phyloP scores from a whole-genome alignment of 495 filamentous ascomycete genomes.

The Cairneyella variabilis region DNA sequence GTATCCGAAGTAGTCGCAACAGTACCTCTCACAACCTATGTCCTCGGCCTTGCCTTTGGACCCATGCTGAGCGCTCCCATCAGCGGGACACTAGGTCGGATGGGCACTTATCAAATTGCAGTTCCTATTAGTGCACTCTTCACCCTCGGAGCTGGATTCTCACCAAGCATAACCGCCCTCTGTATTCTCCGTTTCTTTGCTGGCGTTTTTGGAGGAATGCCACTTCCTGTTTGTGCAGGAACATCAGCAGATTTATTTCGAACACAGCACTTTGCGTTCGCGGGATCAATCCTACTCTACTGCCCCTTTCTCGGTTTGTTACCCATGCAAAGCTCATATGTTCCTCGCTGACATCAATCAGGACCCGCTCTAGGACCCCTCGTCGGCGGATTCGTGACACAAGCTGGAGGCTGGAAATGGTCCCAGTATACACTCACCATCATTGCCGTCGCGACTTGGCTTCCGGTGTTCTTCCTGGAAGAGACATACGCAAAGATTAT shows the following conservation, averaged over 20 bases:
- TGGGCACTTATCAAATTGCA: slow-evolving; percentile 49
- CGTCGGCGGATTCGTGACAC: slow-evolving; percentile 57
- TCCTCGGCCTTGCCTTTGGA: slow-evolving; percentile 32
- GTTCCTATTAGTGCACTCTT: slow-evolving; percentile 54
- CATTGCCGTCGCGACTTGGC: slow-evolving; percentile 45
- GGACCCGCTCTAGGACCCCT: slow-evolving; percentile 46
- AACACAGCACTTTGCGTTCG: slow-evolving; percentile 1
- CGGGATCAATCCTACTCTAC: slow-evolving; percentile 24
- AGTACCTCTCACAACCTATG: slow-evolving; percentile 42
- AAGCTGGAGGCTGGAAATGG: slow-evolving; percentile 54
- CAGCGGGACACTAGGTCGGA: slow-evolving; percentile 38
- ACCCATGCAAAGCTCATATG: no score
- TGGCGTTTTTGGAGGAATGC: slow-evolving; percentile 49
- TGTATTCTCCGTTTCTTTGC: slow-evolving; percentile 58
- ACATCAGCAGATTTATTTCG: slow-evolving; percentile 35
- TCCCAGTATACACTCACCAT: slow-evolving; percentile 60
- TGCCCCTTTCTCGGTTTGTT: background rate
- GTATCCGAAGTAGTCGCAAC: background rate
- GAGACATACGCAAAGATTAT: slow-evolving; percentile 34
- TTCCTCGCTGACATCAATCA: no score
- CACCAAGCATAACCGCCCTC: slow-evolving; percentile 50
- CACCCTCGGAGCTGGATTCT: slow-evolving; percentile 47
- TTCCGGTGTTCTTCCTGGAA: slow-evolving; percentile 43
- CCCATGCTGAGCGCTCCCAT: slow-evolving; percentile 21
- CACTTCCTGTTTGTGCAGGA: slow-evolving; percentile 36